phyloP scores from a whole-genome alignment of 2,329 filamentous ascomycete species.

The Ceratocystis cubensis region DNA sequence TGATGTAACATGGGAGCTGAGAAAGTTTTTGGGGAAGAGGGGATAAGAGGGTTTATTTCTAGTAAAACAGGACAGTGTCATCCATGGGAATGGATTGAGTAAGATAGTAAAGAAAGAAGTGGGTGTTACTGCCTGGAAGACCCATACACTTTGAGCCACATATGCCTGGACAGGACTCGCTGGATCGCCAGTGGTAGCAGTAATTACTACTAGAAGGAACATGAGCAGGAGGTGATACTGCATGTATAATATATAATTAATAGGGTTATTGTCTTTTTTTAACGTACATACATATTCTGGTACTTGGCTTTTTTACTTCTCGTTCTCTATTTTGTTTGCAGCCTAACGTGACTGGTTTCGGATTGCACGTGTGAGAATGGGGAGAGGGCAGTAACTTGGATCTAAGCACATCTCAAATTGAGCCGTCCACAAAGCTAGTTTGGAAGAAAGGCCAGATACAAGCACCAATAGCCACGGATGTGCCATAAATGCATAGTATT shows the following conservation, averaged over 20 bases:
- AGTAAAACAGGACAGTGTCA: not conserved
- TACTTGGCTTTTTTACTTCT: not conserved
- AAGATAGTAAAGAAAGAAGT: too few species aligned
- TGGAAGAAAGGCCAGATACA: not conserved
- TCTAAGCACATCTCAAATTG: slow-evolving; percentile 1
- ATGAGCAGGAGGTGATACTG: not conserved
- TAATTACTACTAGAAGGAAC: not conserved
- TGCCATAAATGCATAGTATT: not conserved
- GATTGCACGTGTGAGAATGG: not conserved
- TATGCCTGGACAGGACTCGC: not conserved
- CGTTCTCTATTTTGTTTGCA: not conserved
- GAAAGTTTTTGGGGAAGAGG: not conserved
- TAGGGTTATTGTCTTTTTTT: not conserved
- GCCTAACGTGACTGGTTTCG: not conserved
- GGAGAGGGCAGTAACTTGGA: not conserved
- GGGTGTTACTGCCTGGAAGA: not conserved
- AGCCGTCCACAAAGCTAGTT: not conserved
- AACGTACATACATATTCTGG: not conserved
- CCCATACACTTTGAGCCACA: not conserved
- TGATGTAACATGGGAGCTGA: slow-evolving; percentile 3
- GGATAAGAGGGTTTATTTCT: not conserved
- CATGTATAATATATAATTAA: not conserved
- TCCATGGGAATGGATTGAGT: too few species aligned
- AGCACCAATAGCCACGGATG: not conserved
- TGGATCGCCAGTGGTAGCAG: not conserved